Conservation (phyloP, 2,329 filamentous ascomycete species). For the Rugonectria rugulosa region DNA sequence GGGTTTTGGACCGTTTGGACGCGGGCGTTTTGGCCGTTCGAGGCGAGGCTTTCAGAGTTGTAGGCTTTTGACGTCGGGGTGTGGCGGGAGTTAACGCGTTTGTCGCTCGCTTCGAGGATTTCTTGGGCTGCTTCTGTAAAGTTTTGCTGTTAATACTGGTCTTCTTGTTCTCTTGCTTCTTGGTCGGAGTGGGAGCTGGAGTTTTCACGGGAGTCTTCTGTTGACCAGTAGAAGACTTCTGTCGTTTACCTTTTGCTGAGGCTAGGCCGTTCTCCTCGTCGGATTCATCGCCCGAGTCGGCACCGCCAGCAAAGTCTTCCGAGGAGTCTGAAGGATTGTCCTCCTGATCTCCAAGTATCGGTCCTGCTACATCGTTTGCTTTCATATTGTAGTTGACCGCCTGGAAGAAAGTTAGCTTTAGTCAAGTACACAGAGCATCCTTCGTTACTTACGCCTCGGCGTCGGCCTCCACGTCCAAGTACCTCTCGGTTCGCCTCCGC, state of each 20-base stretch:
- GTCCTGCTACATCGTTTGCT: constrained; percentile 19
- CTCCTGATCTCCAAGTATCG: constrained; percentile 37
- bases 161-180: constrained; percentile 35
- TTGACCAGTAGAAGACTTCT: constrained; percentile 36
- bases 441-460: constrained; percentile 53
- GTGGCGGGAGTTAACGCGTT: constrained; percentile 28
- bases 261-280: constrained; percentile 38
- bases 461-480: constrained; percentile 86
- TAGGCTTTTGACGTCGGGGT: constrained; percentile 25
- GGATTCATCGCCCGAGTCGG: constrained; percentile 41
- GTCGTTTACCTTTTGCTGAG: constrained; percentile 46
- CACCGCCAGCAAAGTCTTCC: constrained; percentile 45
- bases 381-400: constrained; percentile 47
- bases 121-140: constrained; percentile 43
- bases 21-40: constrained; percentile 14
- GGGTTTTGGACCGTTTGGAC: constrained; percentile 37
- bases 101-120: constrained; percentile 23
- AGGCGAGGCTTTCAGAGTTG: constrained; percentile 19
- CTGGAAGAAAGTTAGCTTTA: constrained; percentile 35
- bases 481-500: constrained; percentile 72
- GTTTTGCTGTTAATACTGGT: constrained; percentile 43
- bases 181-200: constrained; percentile 34
- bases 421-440: not conserved
- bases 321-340: constrained; percentile 43
- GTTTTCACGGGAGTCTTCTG: constrained; percentile 30